Evolutionary conservation across 2,329 filamentous ascomycete genomes (phyloP), one percentile per base, ranked within the genome.

Genomic region (Hawksworthiomyces lignivorus): DNA sequence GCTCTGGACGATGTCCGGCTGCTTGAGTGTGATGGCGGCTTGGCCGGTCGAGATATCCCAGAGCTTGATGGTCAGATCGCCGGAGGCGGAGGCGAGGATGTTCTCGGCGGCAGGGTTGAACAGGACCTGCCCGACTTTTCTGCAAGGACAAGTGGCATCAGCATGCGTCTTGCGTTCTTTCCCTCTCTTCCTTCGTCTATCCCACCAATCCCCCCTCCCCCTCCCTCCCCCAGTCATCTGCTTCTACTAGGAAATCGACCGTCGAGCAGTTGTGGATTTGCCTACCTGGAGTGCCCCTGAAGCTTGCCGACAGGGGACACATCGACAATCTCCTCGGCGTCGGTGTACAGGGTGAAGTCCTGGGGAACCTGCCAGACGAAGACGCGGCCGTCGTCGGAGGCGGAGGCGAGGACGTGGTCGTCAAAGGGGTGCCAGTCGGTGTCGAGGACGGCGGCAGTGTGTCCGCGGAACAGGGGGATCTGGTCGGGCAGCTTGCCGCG

Each of bases 371-470:
- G 77, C 90, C 92, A 98, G 57, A 98, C 75, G 60, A 94, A 94
- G 55, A 97, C 83, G 74, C 95, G 97, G 62, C 84, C 90, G 65
- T 98, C 92, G 60, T 98, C 92, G 39, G 90, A 95, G 45, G 84
- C 89, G 36, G 92, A 98, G 15, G 90, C 87, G 58, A 98, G 81
- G 55, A 98, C 67, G 47, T 78, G 82, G 63, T 98, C 90, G 68
- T 98, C 88, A 71, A 97, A 97, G 18, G 92, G 92, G 63, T 88
- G 90, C 90, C 90, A 98, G 71, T 98, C 92, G 52, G 90, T 97
- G 65, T 98, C 92, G 59, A 98, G 77, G 39, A 98, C 92, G 46
- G 90, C 82, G 37, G 88, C 88, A 32, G 92, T 98, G 65, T 98
- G 92, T 47, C 92, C 92, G 54, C 92, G 83, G 66, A 97, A 98